Percentiles rank a stretch among this genome's conserved stretches.
Conservation (phyloP, 129 eudicot species). For the Helianthus annuus region DNA sequence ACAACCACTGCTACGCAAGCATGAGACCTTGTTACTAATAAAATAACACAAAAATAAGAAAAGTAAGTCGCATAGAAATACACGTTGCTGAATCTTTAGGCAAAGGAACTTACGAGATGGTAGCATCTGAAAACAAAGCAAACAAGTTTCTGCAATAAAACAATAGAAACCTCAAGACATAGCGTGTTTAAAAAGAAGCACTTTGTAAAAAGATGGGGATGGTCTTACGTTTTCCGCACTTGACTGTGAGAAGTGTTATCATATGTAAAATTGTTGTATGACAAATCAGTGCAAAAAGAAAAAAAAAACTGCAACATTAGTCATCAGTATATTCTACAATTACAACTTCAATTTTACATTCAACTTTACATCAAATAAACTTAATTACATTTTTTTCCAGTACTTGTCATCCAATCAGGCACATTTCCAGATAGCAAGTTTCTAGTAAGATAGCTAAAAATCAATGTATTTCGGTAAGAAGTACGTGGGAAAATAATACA, state of each 20-base stretch:
- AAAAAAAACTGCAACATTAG: neutral
- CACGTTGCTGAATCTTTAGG: neutral
- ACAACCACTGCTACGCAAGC: slow-evolving; percentile 35
- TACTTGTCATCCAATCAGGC: slow-evolving; percentile 57
- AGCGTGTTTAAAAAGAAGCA: neutral
- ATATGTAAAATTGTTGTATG: slow-evolving; percentile 49
- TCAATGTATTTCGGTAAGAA: slow-evolving; percentile 7
- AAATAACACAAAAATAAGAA: neutral
- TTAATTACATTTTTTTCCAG: slow-evolving; percentile 40
- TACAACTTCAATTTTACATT: slow-evolving; percentile 1
- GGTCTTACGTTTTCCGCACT: slow-evolving; percentile 40
- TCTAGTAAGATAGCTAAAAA: slow-evolving; percentile 41
- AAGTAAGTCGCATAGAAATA: slow-evolving; percentile 1
- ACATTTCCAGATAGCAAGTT: slow-evolving; percentile 45
- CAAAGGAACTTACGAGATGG: slow-evolving; percentile 36
- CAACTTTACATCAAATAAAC: slow-evolving; percentile 1
- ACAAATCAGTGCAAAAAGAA: slow-evolving; percentile 38
- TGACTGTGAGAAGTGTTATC: slow-evolving; percentile 34
- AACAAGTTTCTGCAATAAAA: slow-evolving; percentile 40
- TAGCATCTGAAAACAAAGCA: slow-evolving; percentile 22
- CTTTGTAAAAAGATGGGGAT: neutral
- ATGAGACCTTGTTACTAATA: slow-evolving; percentile 31
- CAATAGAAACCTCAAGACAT: slow-evolving; percentile 3
- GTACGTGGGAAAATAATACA: neutral
- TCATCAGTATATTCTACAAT: neutral